Base-by-base conservation (phyloP, 2,329 filamentous ascomycete species). In the Hymenoscyphus infarciens region DNA sequence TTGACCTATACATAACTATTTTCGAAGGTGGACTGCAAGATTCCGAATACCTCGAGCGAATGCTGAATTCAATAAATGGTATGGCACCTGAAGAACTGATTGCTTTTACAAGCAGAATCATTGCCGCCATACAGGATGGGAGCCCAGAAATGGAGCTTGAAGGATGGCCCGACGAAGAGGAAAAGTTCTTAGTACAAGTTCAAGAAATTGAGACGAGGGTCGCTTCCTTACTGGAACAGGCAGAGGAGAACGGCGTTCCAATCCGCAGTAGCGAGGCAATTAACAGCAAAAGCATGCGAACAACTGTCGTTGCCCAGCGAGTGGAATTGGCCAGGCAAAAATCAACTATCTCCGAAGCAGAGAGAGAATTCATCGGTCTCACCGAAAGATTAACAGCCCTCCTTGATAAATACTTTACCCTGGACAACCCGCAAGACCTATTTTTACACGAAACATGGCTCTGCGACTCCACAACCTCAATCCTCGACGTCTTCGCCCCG, bases 221-320 rank as follows among this genome's bases (percentile, higher is more conserved):
- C 38, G 75, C 78, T 53, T 70, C 71, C 13, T 73, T 90, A 5
- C 70, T 81, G 25, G 70, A 75, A 38, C 75, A 75, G 53, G 79
- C 83, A 16, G 73, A 80, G 55, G 74, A 78, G 54, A 72, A 77
- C 3, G 77, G 80, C 10, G 79, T 78, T 42, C 75, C 80, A 3
- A 80, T 96, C 33, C 86, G 87, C 65, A 96, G 88, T 76, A 88
- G 88, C 73, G 90, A 95, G 74, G 88, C 88, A 69, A 82, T 88
- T 11, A 87, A 88, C 66, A 84, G 83, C 75, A 87, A 86, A 67
- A 86, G 89, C 53, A 77, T 91, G 49, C 83, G 91, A 54, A 91
- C 90, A 1, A 94, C 91, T 0, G 85, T 94, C 35, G 86, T 94
- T 58, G 90, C 90, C 16, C 90, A 94, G 72, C 90, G 90, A 72